Evolutionary conservation across 2,329 filamentous ascomycete genomes (phyloP).

Genomic region (Didymella pomorum): DNA sequence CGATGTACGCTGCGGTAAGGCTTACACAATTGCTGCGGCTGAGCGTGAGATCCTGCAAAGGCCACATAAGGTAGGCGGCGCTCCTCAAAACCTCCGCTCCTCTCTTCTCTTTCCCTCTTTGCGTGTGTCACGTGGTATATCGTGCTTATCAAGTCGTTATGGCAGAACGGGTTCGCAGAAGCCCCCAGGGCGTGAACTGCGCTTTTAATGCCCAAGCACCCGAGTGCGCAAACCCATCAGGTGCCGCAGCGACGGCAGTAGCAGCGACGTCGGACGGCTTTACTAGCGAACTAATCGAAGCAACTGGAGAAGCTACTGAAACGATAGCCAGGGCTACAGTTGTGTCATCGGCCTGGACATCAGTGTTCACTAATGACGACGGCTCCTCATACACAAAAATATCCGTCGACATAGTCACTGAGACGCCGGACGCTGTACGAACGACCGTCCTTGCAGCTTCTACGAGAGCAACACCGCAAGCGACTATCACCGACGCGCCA

Average conservation of each 20-base stretch:
- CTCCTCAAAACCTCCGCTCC: not conserved
- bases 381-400: too few species aligned
- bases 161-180: conserved; percentile 1
- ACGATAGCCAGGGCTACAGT: not conserved
- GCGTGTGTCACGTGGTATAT: conserved; percentile 4
- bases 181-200: not conserved
- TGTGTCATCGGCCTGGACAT: not conserved
- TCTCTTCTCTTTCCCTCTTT: conserved; percentile 6
- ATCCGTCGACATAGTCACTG: too few species aligned
- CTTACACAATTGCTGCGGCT: conserved; percentile 19
- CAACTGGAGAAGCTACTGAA: not conserved
- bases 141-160: not conserved
- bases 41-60: conserved; percentile 9
- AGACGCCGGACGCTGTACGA: too few species aligned
- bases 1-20: conserved; percentile 8
- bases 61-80: conserved; percentile 7
- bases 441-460: not conserved
- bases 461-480: not conserved
- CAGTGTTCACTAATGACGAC: too few species aligned
- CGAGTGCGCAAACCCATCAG: too few species aligned
- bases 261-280: too few species aligned
- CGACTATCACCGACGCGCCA: not conserved
- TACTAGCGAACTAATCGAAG: too few species aligned
- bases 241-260: too few species aligned
- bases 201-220: too few species aligned